A percentile compares a stretch with the other conserved stretches of the same genome.
Evolutionary conservation across 495 filamentous ascomycete species (phyloP).

Genomic region (Aspergillus incahuasiensis): DNA sequence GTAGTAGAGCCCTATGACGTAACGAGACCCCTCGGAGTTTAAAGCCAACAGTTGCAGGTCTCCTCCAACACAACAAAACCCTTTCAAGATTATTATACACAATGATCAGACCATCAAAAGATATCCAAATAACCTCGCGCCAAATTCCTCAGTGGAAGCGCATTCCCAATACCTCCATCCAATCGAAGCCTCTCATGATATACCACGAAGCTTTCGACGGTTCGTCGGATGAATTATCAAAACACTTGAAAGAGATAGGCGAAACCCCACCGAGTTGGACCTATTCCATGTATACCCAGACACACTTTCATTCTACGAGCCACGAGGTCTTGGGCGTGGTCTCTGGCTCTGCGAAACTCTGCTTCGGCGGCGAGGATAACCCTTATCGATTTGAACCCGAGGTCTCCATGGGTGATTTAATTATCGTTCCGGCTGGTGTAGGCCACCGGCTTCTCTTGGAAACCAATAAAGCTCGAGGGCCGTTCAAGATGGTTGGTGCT

Average conservation of each 20-base stretch:
- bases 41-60: too few species aligned
- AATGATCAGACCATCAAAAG: conserved; percentile 40
- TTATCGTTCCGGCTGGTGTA: conserved; percentile 64
- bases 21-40: background rate
- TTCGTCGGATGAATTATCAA: conserved; percentile 45
- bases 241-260: conserved; percentile 45
- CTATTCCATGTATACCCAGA: conserved; percentile 60
- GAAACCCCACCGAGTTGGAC: conserved; percentile 62
- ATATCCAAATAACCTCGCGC: conserved; percentile 50
- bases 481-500: conserved; percentile 62
- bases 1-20: background rate
- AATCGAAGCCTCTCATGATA: conserved; percentile 58
- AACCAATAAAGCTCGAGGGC: conserved; percentile 30
- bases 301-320: conserved; percentile 62
- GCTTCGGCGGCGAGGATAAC: conserved; percentile 64
- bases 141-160: conserved; percentile 53
- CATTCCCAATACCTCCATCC: conserved; percentile 64
- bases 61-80: too few species aligned
- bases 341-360: conserved; percentile 54
- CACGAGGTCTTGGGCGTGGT: conserved; percentile 64
- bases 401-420: conserved; percentile 57
- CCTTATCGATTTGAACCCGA: conserved; percentile 49
- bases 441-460: conserved; percentile 59
- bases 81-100: conserved; percentile 14
- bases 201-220: conserved; percentile 52